Conservation (phyloP, 768 basidiomycete species). For the Glaciozyma martinii region DNA sequence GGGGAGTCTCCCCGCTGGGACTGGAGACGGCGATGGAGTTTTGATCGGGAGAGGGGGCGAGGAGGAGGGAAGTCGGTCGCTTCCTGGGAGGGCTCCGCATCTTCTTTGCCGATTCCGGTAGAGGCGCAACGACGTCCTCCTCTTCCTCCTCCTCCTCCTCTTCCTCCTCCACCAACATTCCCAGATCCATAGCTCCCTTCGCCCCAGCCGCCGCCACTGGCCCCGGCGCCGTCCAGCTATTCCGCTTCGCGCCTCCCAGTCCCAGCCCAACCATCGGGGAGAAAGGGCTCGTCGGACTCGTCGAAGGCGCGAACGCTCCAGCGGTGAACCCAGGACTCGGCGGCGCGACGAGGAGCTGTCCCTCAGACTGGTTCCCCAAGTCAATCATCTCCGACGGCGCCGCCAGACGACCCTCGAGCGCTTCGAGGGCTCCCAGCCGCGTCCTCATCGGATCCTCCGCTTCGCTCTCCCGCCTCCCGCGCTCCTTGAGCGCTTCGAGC, state of each 20-base stretch:
- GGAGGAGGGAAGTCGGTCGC: neutral
- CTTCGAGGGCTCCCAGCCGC: conserved; percentile 73
- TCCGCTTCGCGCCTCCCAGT: conserved; percentile 12
- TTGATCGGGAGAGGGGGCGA: neutral
- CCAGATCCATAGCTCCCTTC: conserved; percentile 31
- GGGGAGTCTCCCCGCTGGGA: neutral
- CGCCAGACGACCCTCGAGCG: conserved; percentile 64
- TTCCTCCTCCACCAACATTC: conserved; percentile 70
- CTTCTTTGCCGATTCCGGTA: neutral
- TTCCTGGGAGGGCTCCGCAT: neutral
- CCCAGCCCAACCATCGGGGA: conserved; percentile 28
- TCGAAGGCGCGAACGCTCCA: conserved; percentile 1
- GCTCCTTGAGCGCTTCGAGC: conserved; percentile 42
- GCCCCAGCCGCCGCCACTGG: conserved; percentile 15
- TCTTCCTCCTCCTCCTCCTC: conserved; percentile 60
- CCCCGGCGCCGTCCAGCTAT: conserved; percentile 14
- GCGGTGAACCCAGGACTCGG: neutral
- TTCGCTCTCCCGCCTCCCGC: conserved; percentile 57
- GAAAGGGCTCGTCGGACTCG: conserved; percentile 1
- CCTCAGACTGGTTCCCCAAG: conserved; percentile 19
- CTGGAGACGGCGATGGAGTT: conserved; percentile 1
- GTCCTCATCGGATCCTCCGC: conserved; percentile 59
- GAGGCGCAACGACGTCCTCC: conserved; percentile 9
- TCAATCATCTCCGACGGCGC: conserved; percentile 43
- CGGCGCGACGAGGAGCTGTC: conserved; percentile 23